Evolutionary conservation across 164 flowering plant species (phyloP), one percentile per base, ranked within the genome.

Genomic region (Warburgia ugandensis): DNA sequence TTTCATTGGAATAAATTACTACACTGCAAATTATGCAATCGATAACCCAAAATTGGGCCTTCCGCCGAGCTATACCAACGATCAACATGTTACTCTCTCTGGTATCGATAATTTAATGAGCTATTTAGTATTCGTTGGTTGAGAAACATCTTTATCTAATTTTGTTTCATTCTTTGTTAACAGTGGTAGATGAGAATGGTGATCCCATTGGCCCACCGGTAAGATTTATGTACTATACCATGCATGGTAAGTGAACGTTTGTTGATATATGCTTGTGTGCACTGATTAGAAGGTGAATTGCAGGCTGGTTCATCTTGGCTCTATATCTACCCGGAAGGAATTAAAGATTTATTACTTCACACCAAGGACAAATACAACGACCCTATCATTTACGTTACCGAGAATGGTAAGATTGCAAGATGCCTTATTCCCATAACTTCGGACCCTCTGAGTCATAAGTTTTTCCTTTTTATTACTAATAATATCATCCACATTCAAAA

Each of bases 371-470:
- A 11, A 27, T 62, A 49, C 36, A 49, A 62, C 8, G 35, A 48
- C 29, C 60, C 55, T 19, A 3, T 48, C 7, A 35, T 62, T 28
- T 62, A 55, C 29, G 43, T 62, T 17, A 56, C 67, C n/a, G 67
- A 62, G 29, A 56, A 56, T 56, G 67, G 67, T 62, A 43, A 44
- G 22, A 10, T 27, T n/a, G n/a, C n/a, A n/a, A n/a, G n/a, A n/a
- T n/a, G n/a, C n/a, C n/a, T n/a, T n/a, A n/a, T n/a, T n/a, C n/a
- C n/a, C n/a, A n/a, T n/a, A n/a, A n/a, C n/a, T n/a, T n/a, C n/a
- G n/a, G n/a, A n/a, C n/a, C n/a, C n/a, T n/a, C n/a, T n/a, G n/a
- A n/a, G n/a, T n/a, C n/a, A n/a, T n/a, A n/a, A n/a, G n/a, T n/a
- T n/a, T n/a, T n/a, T n/a, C n/a, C n/a, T n/a, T n/a, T n/a, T n/a